phyloP scores from a whole-genome alignment of 2,329 filamentous ascomycete species.

The Lachnellula cervina region DNA sequence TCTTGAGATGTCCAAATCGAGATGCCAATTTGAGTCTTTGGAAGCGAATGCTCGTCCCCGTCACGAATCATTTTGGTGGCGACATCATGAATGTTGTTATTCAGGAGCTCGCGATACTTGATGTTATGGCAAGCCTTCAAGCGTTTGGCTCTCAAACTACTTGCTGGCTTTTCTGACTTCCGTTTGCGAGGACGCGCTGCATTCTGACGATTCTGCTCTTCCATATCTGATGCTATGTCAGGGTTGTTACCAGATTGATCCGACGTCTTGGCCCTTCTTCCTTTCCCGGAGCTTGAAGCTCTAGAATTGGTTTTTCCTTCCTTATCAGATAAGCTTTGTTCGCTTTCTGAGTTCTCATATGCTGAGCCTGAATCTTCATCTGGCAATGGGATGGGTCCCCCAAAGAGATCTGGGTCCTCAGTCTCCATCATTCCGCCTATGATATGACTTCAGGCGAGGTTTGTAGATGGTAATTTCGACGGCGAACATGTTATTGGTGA shows the following conservation, averaged over 20 bases:
- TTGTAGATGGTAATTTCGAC: slow-evolving; percentile 5
- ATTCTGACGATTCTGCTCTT: slow-evolving; percentile 15
- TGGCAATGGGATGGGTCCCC: not conserved
- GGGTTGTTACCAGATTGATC: not conserved
- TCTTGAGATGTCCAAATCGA: slow-evolving; percentile 67
- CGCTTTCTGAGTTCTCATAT: slow-evolving; percentile 23
- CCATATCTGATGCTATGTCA: not conserved
- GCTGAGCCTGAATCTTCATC: slow-evolving; percentile 27
- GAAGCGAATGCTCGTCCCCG: slow-evolving; percentile 29
- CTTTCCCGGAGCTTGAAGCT: slow-evolving; percentile 3
- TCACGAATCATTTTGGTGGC: slow-evolving; percentile 29
- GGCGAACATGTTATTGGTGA: slow-evolving; percentile 12
- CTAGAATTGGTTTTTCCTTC: not conserved
- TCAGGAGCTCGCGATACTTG: slow-evolving; percentile 47
- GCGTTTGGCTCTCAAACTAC: slow-evolving; percentile 24
- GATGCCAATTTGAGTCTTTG: slow-evolving; percentile 59
- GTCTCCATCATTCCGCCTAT: slow-evolving; percentile 13
- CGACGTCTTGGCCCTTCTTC: not conserved
- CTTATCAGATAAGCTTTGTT: slow-evolving; percentile 11
- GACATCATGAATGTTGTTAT: slow-evolving; percentile 54
- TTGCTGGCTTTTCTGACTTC: slow-evolving; percentile 12
- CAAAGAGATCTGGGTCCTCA: slow-evolving; percentile 11
- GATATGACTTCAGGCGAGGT: slow-evolving; percentile 15
- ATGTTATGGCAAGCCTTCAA: slow-evolving; percentile 42
- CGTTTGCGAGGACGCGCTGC: slow-evolving; percentile 20